Evolutionary conservation across 2,329 filamentous ascomycete genomes (phyloP).

Genomic region (Arachnomyces sp.): DNA sequence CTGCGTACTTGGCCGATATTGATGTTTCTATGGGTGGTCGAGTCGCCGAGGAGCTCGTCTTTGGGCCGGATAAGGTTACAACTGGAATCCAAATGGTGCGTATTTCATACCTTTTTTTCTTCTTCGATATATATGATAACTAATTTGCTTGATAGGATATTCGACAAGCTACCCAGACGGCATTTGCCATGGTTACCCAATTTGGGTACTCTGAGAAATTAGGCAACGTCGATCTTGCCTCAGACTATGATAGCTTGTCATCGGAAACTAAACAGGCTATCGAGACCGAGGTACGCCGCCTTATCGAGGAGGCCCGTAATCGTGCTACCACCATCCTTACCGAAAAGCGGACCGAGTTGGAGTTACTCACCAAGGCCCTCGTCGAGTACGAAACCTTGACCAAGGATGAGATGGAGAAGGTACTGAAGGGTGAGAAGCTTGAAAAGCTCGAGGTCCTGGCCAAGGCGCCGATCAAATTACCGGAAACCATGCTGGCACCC

Average conservation of each 20-base stretch:
- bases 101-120: conserved; percentile 11
- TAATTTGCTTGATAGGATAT: conserved; percentile 59
- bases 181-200: conserved; percentile 79
- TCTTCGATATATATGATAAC: background rate
- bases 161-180: conserved; percentile 68
- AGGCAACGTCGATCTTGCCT: conserved; percentile 81
- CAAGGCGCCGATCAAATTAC: conserved; percentile 59
- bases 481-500: conserved; percentile 39
- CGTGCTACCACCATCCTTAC: conserved; percentile 66
- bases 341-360: conserved; percentile 73
- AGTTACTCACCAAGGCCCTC: conserved; percentile 78
- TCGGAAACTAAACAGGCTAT: conserved; percentile 80
- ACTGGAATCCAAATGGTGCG: conserved; percentile 74
- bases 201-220: conserved; percentile 84
- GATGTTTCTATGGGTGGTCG: conserved; percentile 79
- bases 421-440: conserved; percentile 79
- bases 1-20: conserved; percentile 72
- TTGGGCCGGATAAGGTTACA: conserved; percentile 83
- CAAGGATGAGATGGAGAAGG: conserved; percentile 81
- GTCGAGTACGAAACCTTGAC: conserved; percentile 91
- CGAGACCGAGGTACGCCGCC: conserved; percentile 76
- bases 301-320: conserved; percentile 72
- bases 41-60: conserved; percentile 82
- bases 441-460: conserved; percentile 54
- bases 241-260: conserved; percentile 73